Percentiles rank a stretch among this genome's conserved stretches.
Evolutionary conservation across 495 filamentous ascomycete genomes (phyloP).

Genomic region (Penicillium cinerascens): DNA sequence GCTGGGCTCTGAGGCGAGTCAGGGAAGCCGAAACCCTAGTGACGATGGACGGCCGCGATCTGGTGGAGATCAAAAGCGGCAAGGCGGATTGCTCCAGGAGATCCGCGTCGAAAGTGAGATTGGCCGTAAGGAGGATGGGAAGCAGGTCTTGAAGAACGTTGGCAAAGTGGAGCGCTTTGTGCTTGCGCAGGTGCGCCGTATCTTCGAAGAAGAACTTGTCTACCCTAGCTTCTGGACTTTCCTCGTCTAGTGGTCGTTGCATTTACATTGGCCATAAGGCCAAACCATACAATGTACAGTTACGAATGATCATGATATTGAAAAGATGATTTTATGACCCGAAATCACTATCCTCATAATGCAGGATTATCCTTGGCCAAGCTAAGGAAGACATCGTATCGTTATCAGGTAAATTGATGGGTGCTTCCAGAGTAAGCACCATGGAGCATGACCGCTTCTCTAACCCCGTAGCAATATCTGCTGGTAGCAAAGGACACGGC

Average conservation of each 20-base stretch:
- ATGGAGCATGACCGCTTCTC: slow-evolving; percentile 3
- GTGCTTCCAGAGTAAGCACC: background rate
- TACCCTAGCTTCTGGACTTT: slow-evolving; percentile 99
- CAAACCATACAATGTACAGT: slow-evolving; percentile 10
- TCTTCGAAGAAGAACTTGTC: slow-evolving; percentile 98
- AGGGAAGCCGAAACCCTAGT: slow-evolving; percentile 23
- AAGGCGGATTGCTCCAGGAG: slow-evolving; percentile 79
- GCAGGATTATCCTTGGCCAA: background rate
- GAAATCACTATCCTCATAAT: slow-evolving; percentile 14
- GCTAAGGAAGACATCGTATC: slow-evolving; percentile 1
- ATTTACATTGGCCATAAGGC: background rate
- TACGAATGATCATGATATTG: slow-evolving; percentile 20
- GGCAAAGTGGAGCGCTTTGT: slow-evolving; percentile 98
- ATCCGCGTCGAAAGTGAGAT: slow-evolving; percentile 97
- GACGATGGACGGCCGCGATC: slow-evolving; percentile 22
- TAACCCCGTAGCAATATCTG: background rate
- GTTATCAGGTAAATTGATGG: slow-evolving; percentile 1
- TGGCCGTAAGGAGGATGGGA: slow-evolving; percentile 81
- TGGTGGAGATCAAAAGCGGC: slow-evolving; percentile 38
- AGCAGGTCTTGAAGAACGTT: slow-evolving; percentile 94
- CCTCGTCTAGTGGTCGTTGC: slow-evolving; percentile 49
- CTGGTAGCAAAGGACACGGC: background rate
- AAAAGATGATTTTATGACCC: slow-evolving; percentile 10
- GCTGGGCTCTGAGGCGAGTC: slow-evolving; percentile 52
- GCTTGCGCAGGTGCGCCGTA: slow-evolving; percentile 89